Base-by-base conservation (phyloP, 1,284 basidiomycete genomes). In the Puccinia horiana region DNA sequence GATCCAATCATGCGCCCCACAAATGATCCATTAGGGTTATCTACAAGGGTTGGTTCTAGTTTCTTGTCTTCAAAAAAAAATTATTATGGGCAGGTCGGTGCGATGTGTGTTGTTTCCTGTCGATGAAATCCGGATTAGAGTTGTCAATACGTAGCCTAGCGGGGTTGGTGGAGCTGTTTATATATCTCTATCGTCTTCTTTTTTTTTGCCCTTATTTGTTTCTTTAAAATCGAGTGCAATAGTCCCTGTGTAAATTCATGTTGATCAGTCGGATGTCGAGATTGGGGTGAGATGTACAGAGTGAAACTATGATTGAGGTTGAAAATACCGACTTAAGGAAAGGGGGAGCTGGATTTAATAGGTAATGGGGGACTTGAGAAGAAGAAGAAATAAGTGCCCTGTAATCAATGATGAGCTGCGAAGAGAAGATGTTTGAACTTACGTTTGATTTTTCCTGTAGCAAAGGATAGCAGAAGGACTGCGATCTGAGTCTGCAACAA, bases 311-410 rank as follows among this genome's bases (percentile, higher is more conserved):
- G 12, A 26, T 18, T 56, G n/a, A n/a, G 4, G n/a, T 56, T 5
- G 4, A 26, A 56, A 26, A 29, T 6, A 80, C 78, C 20, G 20
- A 80, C 78, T 54, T 67, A 35, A 80, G 69, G 18, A 72, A 80
- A 32, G 78, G 78, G n/a, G 78, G 49, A 26, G 78, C 78, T n/a
- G 79, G 79, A 54, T 81, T 81, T 4, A 81, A 52, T 29, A 81
- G 32, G 49, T 81, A 81, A 54, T 81, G 70, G 37, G 79, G 79
- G 18, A 81, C 79, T 81, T 56, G 3, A 54, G 29, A 26, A 40
- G 11, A 16, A 23, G 44, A 49, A 23, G 58, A 18, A 5, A 72
- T 72, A 9, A 72, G 70, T 35, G 8, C 12, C 42, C 32, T 49
- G 32, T 14, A 12, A 65, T 61, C 12, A 29, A 37, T 40, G 26